Conservation (phyloP, 2,329 filamentous ascomycete genomes). For the Cryphonectria japonica region DNA sequence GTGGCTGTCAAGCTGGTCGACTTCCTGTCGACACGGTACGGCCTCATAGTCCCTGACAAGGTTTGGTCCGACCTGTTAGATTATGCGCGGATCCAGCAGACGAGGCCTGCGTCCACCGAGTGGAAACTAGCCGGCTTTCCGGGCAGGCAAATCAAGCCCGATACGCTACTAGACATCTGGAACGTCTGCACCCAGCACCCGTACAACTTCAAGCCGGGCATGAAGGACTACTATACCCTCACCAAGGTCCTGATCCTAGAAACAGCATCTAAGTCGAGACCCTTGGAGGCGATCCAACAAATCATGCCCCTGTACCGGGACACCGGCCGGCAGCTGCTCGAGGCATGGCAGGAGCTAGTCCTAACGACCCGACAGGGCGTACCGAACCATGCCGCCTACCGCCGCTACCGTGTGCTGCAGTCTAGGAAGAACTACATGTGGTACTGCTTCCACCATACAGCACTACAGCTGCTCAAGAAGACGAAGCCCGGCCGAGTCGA, state of each 20-base stretch:
- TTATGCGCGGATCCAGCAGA: conserved; percentile 65
- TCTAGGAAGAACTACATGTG: conserved; percentile 39
- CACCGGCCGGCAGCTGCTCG: conserved; percentile 34
- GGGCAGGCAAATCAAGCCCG: conserved; percentile 41
- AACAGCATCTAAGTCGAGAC: conserved; percentile 16
- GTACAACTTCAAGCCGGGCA: conserved; percentile 58
- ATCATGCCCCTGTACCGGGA: conserved; percentile 36
- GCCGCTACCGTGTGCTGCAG: conserved; percentile 35
- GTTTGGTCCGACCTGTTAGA: conserved; percentile 71
- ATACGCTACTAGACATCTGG: conserved; percentile 59
- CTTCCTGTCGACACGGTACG: conserved; percentile 63
- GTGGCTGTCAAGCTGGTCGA: conserved; percentile 64
- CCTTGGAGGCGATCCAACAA: conserved; percentile 37
- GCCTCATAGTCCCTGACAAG: conserved; percentile 56
- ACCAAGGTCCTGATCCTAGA: conserved; percentile 44
- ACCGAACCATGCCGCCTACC: conserved; percentile 23
- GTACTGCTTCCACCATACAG: conserved; percentile 38
- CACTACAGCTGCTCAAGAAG: conserved; percentile 33
- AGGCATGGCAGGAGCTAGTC: conserved; percentile 29
- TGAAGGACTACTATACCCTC: conserved; percentile 57
- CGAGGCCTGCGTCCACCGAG: conserved; percentile 42
- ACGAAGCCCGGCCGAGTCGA: conserved; percentile 25
- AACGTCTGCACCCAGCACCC: conserved; percentile 61
- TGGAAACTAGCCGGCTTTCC: conserved; percentile 41
- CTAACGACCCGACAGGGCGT: conserved; percentile 35